These are phyloP conservation scores for Parascedosporium putredinis DNA, from an alignment of 2,329 filamentous ascomycete genomes.

Conservation along the genomic window DNA sequence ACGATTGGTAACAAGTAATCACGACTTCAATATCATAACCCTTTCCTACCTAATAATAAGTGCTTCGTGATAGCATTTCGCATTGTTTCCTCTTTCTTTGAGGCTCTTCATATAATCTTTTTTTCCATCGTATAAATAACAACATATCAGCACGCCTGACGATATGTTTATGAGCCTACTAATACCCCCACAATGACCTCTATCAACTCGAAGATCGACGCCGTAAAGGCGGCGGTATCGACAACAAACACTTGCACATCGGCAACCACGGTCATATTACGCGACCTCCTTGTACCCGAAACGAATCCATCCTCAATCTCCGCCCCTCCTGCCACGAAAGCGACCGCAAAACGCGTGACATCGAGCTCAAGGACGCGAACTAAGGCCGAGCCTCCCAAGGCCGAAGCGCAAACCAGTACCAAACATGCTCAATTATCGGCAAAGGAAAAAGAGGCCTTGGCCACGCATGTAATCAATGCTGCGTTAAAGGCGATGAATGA, in stretches of 20 bases:
- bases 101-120: background rate
- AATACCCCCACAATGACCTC: slow-evolving; percentile 15
- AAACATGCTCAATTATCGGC: slow-evolving; percentile 29
- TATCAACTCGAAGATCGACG: slow-evolving; percentile 26
- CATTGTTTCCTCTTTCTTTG: slow-evolving; percentile 9
- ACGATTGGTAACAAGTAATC: too few species aligned
- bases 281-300: slow-evolving; percentile 32
- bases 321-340: slow-evolving; percentile 12
- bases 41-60: slow-evolving; percentile 15
- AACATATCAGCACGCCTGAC: slow-evolving; percentile 14
- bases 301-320: slow-evolving; percentile 18
- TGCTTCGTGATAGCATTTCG: slow-evolving; percentile 14
- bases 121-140: slow-evolving; percentile 3
- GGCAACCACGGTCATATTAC: slow-evolving; percentile 34
- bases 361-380: background rate
- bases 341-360: slow-evolving; percentile 14
- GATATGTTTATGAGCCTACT: slow-evolving; percentile 21
- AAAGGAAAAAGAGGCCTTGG: slow-evolving; percentile 55
- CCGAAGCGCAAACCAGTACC: background rate
- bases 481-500: slow-evolving; percentile 60
- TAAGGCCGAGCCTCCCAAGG: background rate
- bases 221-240: slow-evolving; percentile 43
- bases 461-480: slow-evolving; percentile 63
- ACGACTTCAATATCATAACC: too few species aligned
- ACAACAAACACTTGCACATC: slow-evolving; percentile 44